Evolutionary conservation across 148 eudicot genomes (phyloP), one percentile per base, ranked within the genome.

Genomic region (Fagopyrum tataricum): DNA sequence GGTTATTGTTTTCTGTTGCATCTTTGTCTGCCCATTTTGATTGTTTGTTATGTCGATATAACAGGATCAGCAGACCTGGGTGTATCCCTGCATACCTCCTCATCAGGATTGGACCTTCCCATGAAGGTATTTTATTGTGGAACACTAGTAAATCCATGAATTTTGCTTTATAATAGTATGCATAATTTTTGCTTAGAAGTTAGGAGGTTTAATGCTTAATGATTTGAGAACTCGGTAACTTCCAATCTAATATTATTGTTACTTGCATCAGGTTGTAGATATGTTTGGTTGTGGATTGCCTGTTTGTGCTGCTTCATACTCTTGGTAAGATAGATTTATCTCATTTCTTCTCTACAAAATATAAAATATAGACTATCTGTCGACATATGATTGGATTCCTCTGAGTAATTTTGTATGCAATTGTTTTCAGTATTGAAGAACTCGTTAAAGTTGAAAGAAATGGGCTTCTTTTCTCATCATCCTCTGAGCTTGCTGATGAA

Each of bases 281-380:
- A 95, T 95, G 99, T 95, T 95, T 84, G 99, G 97, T 21, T 95
- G 97, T 84, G 97, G 99, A 62, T 78, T 95, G 59, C 99, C 99
- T n/a, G 97, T 95, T 70, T 95, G 97, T 69, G 99, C 99, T 62
- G 94, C 85, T 76, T 91, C 99, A 17, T 95, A 95, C 82, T 95
- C 99, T 52, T 95, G 98, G 98, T 94, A 89, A 79, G 55, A 67
- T 56, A 20, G n/a, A 26, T 74, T 44, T 67, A 24, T 43, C n/a
- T n/a, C 40, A 4, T 53, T 11, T 73, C 67, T 21, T 58, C 7
- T 42, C 64, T 39, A 13, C 17, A 4, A 59, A 73, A 18, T 10
- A 77, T 18, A 40, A n/a, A 39, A 42, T 4, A 37, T 73, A 23
- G 47, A 46, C 12, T 7, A 71, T 51, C 44, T 4, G 61, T 51